Base-by-base conservation (phyloP, 805 yeast genomes). In the Hanseniaspora meyeri region DNA sequence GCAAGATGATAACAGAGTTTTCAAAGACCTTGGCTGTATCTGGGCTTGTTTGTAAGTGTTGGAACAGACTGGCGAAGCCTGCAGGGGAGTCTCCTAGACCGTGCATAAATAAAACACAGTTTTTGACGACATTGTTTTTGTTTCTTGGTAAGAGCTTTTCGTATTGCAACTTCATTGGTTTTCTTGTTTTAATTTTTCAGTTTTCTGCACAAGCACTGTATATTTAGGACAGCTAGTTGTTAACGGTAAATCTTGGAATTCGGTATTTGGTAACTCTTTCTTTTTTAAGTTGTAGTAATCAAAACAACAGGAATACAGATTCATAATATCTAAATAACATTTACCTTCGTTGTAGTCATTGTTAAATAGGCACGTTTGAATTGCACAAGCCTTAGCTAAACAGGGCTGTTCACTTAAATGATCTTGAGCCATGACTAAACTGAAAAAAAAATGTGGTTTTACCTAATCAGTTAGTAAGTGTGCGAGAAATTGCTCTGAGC, bases 11-110 rank as follows among this genome's bases (percentile, higher is more conserved):
- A 62, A 82, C 83, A 61, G 77, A 76, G 62, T 76, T 80, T 61
- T 71, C 74, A 63, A 76, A 83, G 19, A 66, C 76, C 20, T 51
- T 45, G 43, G 72, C 68, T 51, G 64, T 63, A 14, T 24, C 14
- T 37, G 56, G 50, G 9, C 39, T 27, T 17, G 45, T 52, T 55
- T 74, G 75, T 29, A 86, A 76, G 55, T 80, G 70, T 42, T 82
- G 83, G 4, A 93, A 86, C 43, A 91, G 70, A 73, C 87, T 87
- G 47, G 79, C 74, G 96, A 96, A 91, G 1, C 97, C 97, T 17
- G 76, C 74, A 4, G 96, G 97, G 0, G 87, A 68, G 67, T 91
- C 97, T 10, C 98, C 98, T 17, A 91, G 73, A 0, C 98, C 97
- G 67, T 93, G 97, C 55, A 87, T 66, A 59, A 90, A 76, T 24